Evolutionary conservation across 2,329 filamentous ascomycete genomes (phyloP), one percentile per base, ranked within the genome.

Genomic region (Aspergillus transmontanensis): DNA sequence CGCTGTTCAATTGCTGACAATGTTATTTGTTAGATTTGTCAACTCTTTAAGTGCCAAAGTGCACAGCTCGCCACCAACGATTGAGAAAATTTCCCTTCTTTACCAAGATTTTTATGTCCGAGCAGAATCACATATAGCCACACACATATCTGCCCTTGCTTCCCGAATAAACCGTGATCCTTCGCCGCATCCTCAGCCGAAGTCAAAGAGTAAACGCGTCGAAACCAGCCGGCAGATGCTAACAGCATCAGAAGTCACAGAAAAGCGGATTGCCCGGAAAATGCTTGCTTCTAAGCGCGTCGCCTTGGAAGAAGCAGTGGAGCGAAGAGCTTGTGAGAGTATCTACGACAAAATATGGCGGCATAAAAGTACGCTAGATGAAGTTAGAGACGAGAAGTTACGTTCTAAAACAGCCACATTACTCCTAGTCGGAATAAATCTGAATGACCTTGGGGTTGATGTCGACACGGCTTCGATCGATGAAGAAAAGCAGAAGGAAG

Each of bases 51-150:
- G 89, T 55, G 92, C 92, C 70, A 97, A 92, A 82, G 90, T 96
- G 36, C 91, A 97, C 72, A 87, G 91, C 2, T 89, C 88, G 6
- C 95, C 95, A 6, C 89, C 95, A 0, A 91, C 87, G 53, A 90
- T 96, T 73, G 93, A 96, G 55, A 89, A 87, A 66, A 85, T 98
- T 19, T 90, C 93, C 10, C 85, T 87, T n/a, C 84, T 95, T 59
- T 98, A 98, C 75, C 95, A 99, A 78, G 93, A 96, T 62, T 99
- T 98, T 77, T 99, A 99, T 75, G 82, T 86, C 48, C 86, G 89
- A 61, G 92, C 94, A 26, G 90, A 93, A 12, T 85, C 88, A 2
- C 92, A 95, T 70, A 94, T 98, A 63, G 87, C 88, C 59, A 97
- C 93, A 0, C 94, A 98, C 75, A 92, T 97, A 67, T 90, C 90